These are phyloP conservation scores for Zygosaccharomyces gambellarensis DNA, from an alignment of 805 yeast genomes.

Conservation along the genomic window DNA sequence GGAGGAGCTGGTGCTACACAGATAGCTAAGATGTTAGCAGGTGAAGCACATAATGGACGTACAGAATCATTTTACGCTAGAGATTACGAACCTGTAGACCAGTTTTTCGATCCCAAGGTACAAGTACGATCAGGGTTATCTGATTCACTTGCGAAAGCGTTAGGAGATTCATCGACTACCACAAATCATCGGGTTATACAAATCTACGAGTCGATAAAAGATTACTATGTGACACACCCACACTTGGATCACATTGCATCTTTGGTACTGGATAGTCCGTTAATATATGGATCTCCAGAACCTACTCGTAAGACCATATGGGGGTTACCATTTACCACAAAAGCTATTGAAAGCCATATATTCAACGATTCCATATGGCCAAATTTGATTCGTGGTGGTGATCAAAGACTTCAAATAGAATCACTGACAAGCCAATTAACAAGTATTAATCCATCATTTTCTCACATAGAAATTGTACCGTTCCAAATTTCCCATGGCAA, in stretches of 20 bases:
- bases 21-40: conserved; percentile 40
- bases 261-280: conserved; percentile 66
- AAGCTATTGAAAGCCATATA: conserved; percentile 47
- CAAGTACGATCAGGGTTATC: conserved; percentile 19
- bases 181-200: conserved; percentile 22
- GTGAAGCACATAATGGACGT: background rate
- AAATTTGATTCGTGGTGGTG: conserved; percentile 36
- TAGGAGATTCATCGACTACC: background rate
- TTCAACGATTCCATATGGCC: conserved; percentile 87
- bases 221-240: conserved; percentile 67
- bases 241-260: conserved; percentile 79
- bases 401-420: conserved; percentile 23
- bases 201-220: conserved; percentile 37
- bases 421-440: conserved; percentile 7
- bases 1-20: conserved; percentile 72
- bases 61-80: conserved; percentile 23
- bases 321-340: conserved; percentile 51
- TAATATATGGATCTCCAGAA: conserved; percentile 13
- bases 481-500: conserved; percentile 41
- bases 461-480: conserved; percentile 32
- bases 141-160: conserved; percentile 5
- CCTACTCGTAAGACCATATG: conserved; percentile 45
- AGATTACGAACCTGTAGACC: conserved; percentile 19
- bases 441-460: conserved; percentile 18
- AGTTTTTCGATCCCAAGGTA: conserved; percentile 14